Evolutionary conservation across 1,284 basidiomycete species (phyloP).

Genomic region (Boletus semigastroideus): DNA sequence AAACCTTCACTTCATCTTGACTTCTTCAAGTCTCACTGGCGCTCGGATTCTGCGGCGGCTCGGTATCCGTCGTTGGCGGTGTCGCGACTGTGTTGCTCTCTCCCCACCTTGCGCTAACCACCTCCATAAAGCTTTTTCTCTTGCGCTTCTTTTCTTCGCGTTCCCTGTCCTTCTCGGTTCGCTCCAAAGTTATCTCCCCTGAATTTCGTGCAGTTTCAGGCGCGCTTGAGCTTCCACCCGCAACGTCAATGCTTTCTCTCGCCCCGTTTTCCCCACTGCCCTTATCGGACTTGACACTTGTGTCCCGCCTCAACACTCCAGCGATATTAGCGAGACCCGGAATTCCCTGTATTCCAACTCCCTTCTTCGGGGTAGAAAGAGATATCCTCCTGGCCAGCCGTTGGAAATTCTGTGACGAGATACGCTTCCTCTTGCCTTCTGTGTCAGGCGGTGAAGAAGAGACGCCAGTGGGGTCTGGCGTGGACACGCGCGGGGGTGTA

Average conservation of each 20-base stretch:
- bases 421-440: slow-evolving; percentile 75
- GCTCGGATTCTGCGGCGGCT: slow-evolving; percentile 14
- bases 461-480: slow-evolving; percentile 53
- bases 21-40: slow-evolving; percentile 7
- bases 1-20: background rate
- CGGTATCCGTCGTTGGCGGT: slow-evolving; percentile 17
- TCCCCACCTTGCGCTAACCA: slow-evolving; percentile 26
- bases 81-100: slow-evolving; percentile 12
- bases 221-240: slow-evolving; percentile 30
- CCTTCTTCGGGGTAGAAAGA: slow-evolving; percentile 57
- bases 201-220: slow-evolving; percentile 36
- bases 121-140: slow-evolving; percentile 40
- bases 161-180: slow-evolving; percentile 48
- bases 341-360: slow-evolving; percentile 49
- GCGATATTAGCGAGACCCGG: slow-evolving; percentile 39
- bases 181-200: slow-evolving; percentile 51
- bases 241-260: slow-evolving; percentile 29
- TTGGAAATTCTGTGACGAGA: slow-evolving; percentile 81
- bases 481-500: slow-evolving; percentile 50
- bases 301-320: slow-evolving; percentile 31
- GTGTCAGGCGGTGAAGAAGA: slow-evolving; percentile 56
- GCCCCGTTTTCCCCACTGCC: slow-evolving; percentile 17
- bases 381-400: slow-evolving; percentile 72
- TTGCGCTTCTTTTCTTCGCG: slow-evolving; percentile 53
- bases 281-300: slow-evolving; percentile 39